These are phyloP conservation scores for Mycena alexandri DNA, from an alignment of 768 basidiomycete genomes.

Conservation along the genomic window DNA sequence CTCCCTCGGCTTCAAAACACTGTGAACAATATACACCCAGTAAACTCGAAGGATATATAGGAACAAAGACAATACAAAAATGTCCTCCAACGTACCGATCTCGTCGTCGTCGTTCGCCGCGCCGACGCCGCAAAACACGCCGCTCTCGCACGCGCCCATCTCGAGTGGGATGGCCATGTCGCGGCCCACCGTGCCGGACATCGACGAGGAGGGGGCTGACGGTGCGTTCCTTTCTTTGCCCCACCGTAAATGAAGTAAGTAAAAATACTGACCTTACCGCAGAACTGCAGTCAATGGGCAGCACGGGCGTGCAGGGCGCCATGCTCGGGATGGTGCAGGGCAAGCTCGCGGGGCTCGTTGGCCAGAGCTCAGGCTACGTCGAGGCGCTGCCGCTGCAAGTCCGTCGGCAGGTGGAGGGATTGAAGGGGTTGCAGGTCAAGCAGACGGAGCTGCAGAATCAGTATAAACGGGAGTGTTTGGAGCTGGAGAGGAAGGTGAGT, in stretches of 20 bases:
- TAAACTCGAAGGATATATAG: no score
- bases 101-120: slow-evolving; percentile 67
- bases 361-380: slow-evolving; percentile 95
- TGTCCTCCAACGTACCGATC: slow-evolving; percentile 82
- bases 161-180: slow-evolving; percentile 71
- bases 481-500: slow-evolving; percentile 94
- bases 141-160: slow-evolving; percentile 85
- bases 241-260: no score
- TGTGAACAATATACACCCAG: no score
- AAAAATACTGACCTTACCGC: no score
- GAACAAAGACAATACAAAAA: slow-evolving; percentile 43
- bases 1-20: no score
- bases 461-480: slow-evolving; percentile 95
- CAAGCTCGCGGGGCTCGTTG: slow-evolving; percentile 86
- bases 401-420: slow-evolving; percentile 87
- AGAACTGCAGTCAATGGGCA: slow-evolving; percentile 51
- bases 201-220: slow-evolving; percentile 80
- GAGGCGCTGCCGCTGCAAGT: slow-evolving; percentile 86
- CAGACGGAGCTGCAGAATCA: slow-evolving; percentile 92
- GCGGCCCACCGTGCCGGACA: slow-evolving; percentile 90
- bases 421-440: slow-evolving; percentile 94
- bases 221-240: no score
- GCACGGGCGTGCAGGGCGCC: slow-evolving; percentile 65
- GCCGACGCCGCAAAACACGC: slow-evolving; percentile 96
- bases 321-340: slow-evolving; percentile 91